Percentiles rank a stretch among this genome's conserved stretches.
Conservation (phyloP, 2,329 filamentous ascomycete species). For the Fusarium bulbicola region DNA sequence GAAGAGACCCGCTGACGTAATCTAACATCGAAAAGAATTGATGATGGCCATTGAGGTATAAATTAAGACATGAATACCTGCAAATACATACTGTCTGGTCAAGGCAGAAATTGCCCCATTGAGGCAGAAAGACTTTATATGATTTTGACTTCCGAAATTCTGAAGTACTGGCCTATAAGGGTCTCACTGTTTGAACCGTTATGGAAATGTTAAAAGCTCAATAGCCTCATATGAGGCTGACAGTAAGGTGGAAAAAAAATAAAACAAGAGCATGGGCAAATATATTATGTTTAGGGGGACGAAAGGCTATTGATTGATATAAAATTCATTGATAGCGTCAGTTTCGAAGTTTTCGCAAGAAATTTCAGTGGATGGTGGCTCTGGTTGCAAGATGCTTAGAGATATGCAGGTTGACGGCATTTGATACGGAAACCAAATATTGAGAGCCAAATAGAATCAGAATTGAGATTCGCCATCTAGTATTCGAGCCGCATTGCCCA, state of each 20-base stretch:
- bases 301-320: not conserved
- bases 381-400: not conserved
- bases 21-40: not conserved
- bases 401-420: not conserved
- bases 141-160: not conserved
- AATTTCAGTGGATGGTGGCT: not conserved
- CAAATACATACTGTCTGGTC: not conserved
- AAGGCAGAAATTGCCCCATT: not conserved
- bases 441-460: conserved; percentile 14
- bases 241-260: not conserved
- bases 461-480: conserved; percentile 40
- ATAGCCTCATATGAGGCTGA: not conserved
- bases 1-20: conserved; percentile 38
- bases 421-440: not conserved
- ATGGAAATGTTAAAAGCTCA: not conserved
- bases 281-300: not conserved
- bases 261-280: not conserved
- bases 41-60: not conserved
- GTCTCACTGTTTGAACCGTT: not conserved
- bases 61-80: not conserved
- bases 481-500: conserved; percentile 9
- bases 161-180: not conserved
- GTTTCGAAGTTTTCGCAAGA: not conserved
- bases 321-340: not conserved
- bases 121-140: not conserved